A percentile compares a stretch with the other conserved stretches of the same genome.
Conservation (phyloP, 495 filamentous ascomycete species). For the Daldinia loculata region DNA sequence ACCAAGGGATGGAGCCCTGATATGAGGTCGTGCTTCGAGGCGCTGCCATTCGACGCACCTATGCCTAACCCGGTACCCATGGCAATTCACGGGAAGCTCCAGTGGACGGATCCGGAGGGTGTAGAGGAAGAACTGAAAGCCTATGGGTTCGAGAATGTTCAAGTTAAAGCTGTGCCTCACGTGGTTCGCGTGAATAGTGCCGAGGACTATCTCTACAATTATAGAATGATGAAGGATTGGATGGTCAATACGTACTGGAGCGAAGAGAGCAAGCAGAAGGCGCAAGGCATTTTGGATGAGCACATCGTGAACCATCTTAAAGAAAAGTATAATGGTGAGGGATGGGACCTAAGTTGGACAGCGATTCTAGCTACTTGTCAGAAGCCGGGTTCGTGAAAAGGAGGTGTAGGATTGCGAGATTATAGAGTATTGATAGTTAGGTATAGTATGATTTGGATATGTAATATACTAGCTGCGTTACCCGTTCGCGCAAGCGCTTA, state of each 20-base stretch:
- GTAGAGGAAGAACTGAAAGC: constrained; percentile 44
- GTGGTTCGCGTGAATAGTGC: constrained; percentile 42
- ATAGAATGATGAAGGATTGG: constrained; percentile 51
- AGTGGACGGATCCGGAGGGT: constrained; percentile 51
- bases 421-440: not conserved
- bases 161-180: constrained; percentile 44
- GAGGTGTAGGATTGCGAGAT: not conserved
- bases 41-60: constrained; percentile 53
- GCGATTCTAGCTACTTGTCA: constrained; percentile 47
- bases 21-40: constrained; percentile 45
- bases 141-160: constrained; percentile 48
- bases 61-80: constrained; percentile 37
- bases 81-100: constrained; percentile 46
- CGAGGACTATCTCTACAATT: constrained; percentile 44
- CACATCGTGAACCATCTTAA: constrained; percentile 47
- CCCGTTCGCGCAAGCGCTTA: too few relatives aligned
- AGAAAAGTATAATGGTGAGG: constrained; percentile 47
- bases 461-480: too few relatives aligned
- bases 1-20: constrained; percentile 45
- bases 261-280: constrained; percentile 50
- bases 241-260: constrained; percentile 49
- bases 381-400: constrained; percentile 29
- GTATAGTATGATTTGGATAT: too few relatives aligned
- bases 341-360: constrained; percentile 51
- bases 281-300: constrained; percentile 45